phyloP scores from a whole-genome alignment of 495 filamentous ascomycete genomes.

The Venustampulla echinocandica region DNA sequence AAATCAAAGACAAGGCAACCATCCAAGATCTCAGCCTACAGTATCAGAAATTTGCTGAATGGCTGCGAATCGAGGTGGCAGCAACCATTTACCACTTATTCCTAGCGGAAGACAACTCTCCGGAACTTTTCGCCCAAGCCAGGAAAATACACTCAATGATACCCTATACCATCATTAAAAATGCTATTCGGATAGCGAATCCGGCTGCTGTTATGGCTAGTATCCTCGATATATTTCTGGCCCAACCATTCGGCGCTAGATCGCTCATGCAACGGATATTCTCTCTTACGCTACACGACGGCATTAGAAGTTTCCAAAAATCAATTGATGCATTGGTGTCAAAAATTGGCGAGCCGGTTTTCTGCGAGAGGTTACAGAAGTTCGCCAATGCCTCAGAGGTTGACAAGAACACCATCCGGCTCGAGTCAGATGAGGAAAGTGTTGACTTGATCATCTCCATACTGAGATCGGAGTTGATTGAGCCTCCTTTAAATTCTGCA shows the following conservation, averaged over 20 bases:
- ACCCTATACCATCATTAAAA: conserved; percentile 88
- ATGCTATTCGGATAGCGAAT: conserved; percentile 92
- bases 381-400: conserved; percentile 68
- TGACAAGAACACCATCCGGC: conserved; percentile 62
- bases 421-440: conserved; percentile 58
- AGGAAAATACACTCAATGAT: conserved; percentile 90
- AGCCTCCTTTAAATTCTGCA: conserved; percentile 56
- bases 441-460: conserved; percentile 80
- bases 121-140: conserved; percentile 87
- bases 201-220: conserved; percentile 92
- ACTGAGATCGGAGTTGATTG: conserved; percentile 61
- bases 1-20: conserved; percentile 78
- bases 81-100: conserved; percentile 97
- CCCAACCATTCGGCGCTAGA: conserved; percentile 83
- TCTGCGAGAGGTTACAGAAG: conserved; percentile 73
- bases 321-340: conserved; percentile 65
- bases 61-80: conserved; percentile 94
- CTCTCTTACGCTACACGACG: conserved; percentile 81
- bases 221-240: conserved; percentile 87
- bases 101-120: conserved; percentile 94
- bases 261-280: conserved; percentile 91
- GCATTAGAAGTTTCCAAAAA: conserved; percentile 74
- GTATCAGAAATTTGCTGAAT: conserved; percentile 97
- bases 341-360: conserved; percentile 69
- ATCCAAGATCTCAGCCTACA: conserved; percentile 85